Conservation (phyloP, 2,329 filamentous ascomycete genomes). For the Alternaria longipes region DNA sequence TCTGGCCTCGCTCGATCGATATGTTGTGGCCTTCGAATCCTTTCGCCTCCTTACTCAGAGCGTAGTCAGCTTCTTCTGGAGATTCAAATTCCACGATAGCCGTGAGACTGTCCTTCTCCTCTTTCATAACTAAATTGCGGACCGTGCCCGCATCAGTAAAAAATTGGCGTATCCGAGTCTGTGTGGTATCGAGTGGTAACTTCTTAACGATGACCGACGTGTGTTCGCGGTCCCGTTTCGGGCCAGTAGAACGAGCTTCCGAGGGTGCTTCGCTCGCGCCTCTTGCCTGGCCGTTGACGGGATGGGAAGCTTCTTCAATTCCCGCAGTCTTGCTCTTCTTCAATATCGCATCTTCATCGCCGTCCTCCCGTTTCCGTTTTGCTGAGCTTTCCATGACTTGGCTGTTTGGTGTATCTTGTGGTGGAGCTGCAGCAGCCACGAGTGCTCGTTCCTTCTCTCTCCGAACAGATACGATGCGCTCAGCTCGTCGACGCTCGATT, state of each 20-base stretch:
- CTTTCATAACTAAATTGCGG: constrained; percentile 75
- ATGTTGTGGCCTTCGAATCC: constrained; percentile 78
- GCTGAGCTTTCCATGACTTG: constrained; percentile 56
- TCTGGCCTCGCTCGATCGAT: constrained; percentile 75
- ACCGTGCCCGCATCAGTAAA: constrained; percentile 91
- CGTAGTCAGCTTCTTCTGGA: constrained; percentile 80
- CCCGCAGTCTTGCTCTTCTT: constrained; percentile 72
- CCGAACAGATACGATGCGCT: constrained; percentile 60
- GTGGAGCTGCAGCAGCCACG: constrained; percentile 60
- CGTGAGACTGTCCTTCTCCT: constrained; percentile 68
- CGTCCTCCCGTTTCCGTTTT: constrained; percentile 77
- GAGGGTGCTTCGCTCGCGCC: constrained; percentile 49
- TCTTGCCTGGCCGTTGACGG: constrained; percentile 28
- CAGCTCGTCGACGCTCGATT: constrained; percentile 74
- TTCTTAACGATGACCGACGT: constrained; percentile 83
- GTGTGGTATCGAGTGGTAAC: constrained; percentile 73
- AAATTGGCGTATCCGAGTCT: constrained; percentile 82
- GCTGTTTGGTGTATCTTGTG: constrained; percentile 27
- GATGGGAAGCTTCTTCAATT: constrained; percentile 19
- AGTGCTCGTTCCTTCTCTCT: constrained; percentile 68
- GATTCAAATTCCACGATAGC: constrained; percentile 87
- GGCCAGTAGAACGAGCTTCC: constrained; percentile 43
- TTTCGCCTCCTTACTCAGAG: constrained; percentile 82
- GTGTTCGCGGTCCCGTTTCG: constrained; percentile 89
- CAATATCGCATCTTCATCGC: constrained; percentile 61